phyloP scores from a whole-genome alignment of 208 protist genomes.

The Trypanosoma scelopori region DNA sequence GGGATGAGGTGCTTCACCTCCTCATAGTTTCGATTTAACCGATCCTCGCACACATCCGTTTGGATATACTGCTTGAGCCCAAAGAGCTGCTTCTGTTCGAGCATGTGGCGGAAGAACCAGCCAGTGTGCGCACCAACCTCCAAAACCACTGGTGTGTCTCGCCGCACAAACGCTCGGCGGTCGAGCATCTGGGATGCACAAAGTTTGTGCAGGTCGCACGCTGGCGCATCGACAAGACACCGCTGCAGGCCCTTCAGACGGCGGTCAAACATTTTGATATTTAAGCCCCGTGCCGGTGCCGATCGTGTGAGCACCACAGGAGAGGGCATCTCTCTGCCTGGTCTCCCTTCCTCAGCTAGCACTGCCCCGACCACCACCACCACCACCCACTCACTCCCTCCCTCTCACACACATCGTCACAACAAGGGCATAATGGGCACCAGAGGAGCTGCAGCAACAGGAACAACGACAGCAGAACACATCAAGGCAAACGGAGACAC shows the following conservation, averaged over 20 bases:
- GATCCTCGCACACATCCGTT: constrained; percentile 85
- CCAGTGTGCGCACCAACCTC: constrained; percentile 87
- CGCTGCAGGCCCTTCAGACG: constrained; percentile 80
- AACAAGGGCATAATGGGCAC: background rate
- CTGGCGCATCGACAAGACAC: constrained; percentile 48
- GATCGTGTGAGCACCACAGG: constrained; percentile 70
- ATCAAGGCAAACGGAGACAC: background rate
- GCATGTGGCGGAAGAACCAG: constrained; percentile 87
- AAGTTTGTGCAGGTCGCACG: constrained; percentile 83
- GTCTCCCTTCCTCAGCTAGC: too few relatives aligned
- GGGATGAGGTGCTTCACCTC: constrained; percentile 83
- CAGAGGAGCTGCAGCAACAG: background rate
- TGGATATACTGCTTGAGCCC: constrained; percentile 92
- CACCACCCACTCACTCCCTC: too few relatives aligned
- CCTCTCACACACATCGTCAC: background rate
- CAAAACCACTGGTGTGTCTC: constrained; percentile 79
- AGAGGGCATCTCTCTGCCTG: constrained; percentile 81
- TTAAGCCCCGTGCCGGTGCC: constrained; percentile 54
- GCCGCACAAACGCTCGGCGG: constrained; percentile 80
- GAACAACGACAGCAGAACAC: background rate
- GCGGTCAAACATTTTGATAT: constrained; percentile 79
- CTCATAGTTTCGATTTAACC: constrained; percentile 82
- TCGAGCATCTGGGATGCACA: constrained; percentile 86
- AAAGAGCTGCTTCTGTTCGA: constrained; percentile 75
- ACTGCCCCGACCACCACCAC: too few relatives aligned